Evolutionary conservation across 495 filamentous ascomycete genomes (phyloP), one percentile per base, ranked within the genome.

Genomic region (Stereocaulon alpinum): DNA sequence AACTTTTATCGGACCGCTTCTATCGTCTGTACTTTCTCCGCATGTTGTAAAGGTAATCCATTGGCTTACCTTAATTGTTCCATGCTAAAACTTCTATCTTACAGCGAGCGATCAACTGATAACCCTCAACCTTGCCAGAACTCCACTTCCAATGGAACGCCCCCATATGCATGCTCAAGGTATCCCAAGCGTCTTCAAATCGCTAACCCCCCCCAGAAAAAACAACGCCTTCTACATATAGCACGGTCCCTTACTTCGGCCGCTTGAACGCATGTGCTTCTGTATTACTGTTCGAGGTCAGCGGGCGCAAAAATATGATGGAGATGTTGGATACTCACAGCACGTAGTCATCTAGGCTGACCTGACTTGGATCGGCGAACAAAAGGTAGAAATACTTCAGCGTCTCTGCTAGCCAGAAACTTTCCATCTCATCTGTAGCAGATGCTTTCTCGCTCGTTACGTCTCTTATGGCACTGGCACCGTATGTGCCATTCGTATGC

Each of bases 321-420:
- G 4, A 15, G 34, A 47, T 6, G 40, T 17, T 4, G n/a, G 20
- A 45, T 14, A 78, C 77, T 79, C 63, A 81, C 77, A 94, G 75
- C 41, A 95, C 88, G 77, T 81, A 95, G 61, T 93, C 84, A 72
- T 95, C 89, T 63, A 95, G 70, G 67, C 82, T 87, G 49, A 93
- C 76, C n/a, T 86, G 72, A 53, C 76, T 77, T 18, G 85, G 85
- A 42, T 87, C 84, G 50, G 80, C 82, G 69, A 88, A 89, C 4
- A 87, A 76, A 18, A 90, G 72, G 67, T 88, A 91, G 64, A 88
- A 90, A 63, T 91, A 91, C 69, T 91, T 91, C 55, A 91, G 67
- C 42, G 87, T 86, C 75, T 91, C 87, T 14, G 83, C 82, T 40
- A 85, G 70, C 83, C 83, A 87, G 68, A 87, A 89, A 2, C 76